Evolutionary conservation across 2,329 filamentous ascomycete species (phyloP).

Genomic region (Penicillium sp.): DNA sequence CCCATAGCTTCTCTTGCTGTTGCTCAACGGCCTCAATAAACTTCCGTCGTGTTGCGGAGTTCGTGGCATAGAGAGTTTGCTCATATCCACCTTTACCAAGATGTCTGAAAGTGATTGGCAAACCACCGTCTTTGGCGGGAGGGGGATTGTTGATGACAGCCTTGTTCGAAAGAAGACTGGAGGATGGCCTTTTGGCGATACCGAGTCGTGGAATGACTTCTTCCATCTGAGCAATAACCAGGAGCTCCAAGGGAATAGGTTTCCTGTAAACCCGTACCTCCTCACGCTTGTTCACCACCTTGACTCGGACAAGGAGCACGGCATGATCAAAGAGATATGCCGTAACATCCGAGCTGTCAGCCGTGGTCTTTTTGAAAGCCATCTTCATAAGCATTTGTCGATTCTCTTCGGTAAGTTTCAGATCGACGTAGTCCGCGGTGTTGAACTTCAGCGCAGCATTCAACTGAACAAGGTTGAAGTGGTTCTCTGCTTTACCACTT

Average conservation of each 20-base stretch:
- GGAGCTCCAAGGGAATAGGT: conserved; percentile 89
- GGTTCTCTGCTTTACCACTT: conserved; percentile 95
- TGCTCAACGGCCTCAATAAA: conserved; percentile 95
- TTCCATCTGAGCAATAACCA: conserved; percentile 96
- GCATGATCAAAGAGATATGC: conserved; percentile 97
- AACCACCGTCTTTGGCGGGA: conserved; percentile 67
- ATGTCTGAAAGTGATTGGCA: conserved; percentile 94
- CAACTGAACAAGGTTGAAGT: conserved; percentile 90
- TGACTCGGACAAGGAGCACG: conserved; percentile 85
- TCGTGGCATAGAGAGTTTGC: conserved; percentile 82
- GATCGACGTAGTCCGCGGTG: conserved; percentile 84
- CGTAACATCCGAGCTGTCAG: conserved; percentile 85
- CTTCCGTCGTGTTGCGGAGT: conserved; percentile 84
- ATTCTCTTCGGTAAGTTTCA: conserved; percentile 91
- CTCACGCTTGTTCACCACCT: conserved; percentile 88
- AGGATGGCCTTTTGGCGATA: conserved; percentile 81
- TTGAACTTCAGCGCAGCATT: conserved; percentile 91
- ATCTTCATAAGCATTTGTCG: conserved; percentile 94
- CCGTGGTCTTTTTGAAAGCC: conserved; percentile 86
- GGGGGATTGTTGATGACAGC: conserved; percentile 51
- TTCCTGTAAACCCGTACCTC: conserved; percentile 94
- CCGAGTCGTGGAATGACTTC: conserved; percentile 83
- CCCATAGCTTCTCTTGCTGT: conserved; percentile 82
- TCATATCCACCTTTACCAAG: conserved; percentile 95
- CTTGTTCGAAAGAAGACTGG: conserved; percentile 72